phyloP scores from a whole-genome alignment of 1,284 basidiomycete genomes.

The Ceratobasidium sp. region DNA sequence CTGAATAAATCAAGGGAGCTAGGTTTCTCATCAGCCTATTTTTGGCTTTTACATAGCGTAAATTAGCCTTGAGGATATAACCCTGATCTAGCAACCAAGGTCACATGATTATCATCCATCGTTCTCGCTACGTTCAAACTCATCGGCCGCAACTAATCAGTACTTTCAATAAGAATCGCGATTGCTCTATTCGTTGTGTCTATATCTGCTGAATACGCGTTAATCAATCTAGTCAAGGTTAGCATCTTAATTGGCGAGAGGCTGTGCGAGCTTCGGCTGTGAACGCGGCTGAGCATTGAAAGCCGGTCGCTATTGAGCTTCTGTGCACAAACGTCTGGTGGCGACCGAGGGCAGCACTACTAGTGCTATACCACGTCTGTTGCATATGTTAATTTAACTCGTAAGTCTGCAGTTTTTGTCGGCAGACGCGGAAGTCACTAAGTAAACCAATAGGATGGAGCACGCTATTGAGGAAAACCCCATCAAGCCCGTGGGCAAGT shows the following conservation, averaged over 20 bases:
- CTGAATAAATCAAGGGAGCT: no score
- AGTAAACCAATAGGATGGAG: conserved; percentile 16
- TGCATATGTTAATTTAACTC: not conserved
- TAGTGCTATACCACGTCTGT: not conserved
- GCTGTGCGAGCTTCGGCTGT: not conserved
- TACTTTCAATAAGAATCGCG: no score
- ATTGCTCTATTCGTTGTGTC: no score
- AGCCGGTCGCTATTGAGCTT: not conserved
- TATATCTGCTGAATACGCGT: no score
- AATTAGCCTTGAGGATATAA: no score
- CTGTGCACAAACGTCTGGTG: no score
- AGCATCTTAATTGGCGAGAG: not conserved
- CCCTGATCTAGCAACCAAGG: no score
- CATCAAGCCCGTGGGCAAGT: conserved; percentile 38
- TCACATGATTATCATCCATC: no score
- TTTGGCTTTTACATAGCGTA: conserved; percentile 16
- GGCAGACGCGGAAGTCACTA: not conserved
- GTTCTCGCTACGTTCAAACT: no score
- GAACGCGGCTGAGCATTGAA: no score
- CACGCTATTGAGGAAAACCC: conserved; percentile 24
- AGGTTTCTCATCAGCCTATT: conserved; percentile 27
- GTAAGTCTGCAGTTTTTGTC: not conserved
- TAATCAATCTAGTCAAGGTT: not conserved
- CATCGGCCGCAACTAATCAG: no score
- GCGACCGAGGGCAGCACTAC: no score